A percentile compares a stretch with the other conserved stretches of the same genome.
phyloP scores from a whole-genome alignment of 345 rosid genomes.

The Murraya koenigii region DNA sequence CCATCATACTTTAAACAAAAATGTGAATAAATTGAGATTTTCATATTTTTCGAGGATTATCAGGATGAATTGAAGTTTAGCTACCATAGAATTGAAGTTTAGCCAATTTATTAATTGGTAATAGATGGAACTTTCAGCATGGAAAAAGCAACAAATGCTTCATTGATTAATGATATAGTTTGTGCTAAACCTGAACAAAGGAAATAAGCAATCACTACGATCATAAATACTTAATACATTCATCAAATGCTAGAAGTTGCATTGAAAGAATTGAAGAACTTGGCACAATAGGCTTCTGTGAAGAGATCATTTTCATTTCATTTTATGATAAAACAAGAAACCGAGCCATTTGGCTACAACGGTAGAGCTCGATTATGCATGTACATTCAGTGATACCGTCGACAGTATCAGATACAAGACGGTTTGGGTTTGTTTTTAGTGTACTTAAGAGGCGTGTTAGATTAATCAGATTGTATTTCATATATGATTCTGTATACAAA shows the following conservation, averaged over 20 bases:
- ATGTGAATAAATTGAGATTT: no score
- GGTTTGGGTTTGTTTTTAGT: background rate
- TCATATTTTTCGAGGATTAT: no score
- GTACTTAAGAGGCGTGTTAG: background rate
- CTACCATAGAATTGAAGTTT: no score
- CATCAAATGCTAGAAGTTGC: background rate
- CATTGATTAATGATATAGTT: background rate
- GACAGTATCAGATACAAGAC: background rate
- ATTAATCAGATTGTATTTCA: background rate
- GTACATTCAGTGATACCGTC: background rate
- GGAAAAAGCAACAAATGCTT: background rate
- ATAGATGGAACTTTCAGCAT: background rate
- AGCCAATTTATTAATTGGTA: background rate
- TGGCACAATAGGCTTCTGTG: background rate
- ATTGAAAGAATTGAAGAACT: background rate
- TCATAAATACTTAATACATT: background rate
- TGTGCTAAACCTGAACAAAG: background rate
- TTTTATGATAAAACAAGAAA: background rate
- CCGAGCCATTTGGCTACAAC: background rate
- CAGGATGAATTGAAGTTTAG: no score
- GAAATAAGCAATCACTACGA: background rate
- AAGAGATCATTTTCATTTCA: background rate
- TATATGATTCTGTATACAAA: background rate
- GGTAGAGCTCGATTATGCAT: background rate
- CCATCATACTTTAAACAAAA: no score